Base-by-base conservation (phyloP, 106 monocot genomes). In the Ottelia alismoides region DNA sequence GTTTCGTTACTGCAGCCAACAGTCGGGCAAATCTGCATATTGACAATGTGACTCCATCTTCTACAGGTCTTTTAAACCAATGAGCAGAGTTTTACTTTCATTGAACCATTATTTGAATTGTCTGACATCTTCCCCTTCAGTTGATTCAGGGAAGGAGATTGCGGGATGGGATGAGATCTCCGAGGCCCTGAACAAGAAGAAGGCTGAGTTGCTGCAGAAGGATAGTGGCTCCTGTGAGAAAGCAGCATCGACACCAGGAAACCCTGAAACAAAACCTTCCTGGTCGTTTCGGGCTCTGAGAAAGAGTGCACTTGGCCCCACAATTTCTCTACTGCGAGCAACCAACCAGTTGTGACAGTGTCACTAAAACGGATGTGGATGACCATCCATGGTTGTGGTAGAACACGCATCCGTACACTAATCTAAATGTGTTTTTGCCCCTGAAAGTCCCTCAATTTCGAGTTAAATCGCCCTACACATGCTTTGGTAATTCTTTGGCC, bases 101-200 rank as follows among this genome's bases (percentile, higher is more conserved):
- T 49, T 45, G 27, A 20, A 29, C 55, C 55, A 51, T 47, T 11
- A 46, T 27, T 25, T 58, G 12, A 22, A 47, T 23, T 28, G 52
- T 28, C 29, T 24, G 1, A 53, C 17, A 30, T 11, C 20, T 5
- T 31, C 65, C 9, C 6, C 27, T 27, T 6, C 62, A 67, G 73
- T 60, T 73, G 55, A 2, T 2, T 0, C 31, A 21, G 20, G 1
- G 2, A 52, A 32, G 21, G 45, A 22, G 47, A 51, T 48, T 19
- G 31, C 7, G 30, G 65, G n/a, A 2, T 84, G 88, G 87, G 74
- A 78, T 0, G 56, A 75, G 58, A 61, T 78, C 35, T 55, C 49
- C 7, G 53, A 52, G 56, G 75, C 63, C 1, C 16, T 75, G 27
- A 53, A 64, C 2, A 68, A 74, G 46, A 80, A 80, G 43, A 78